These are phyloP conservation scores for Lactarius vividus DNA, from an alignment of 768 basidiomycete genomes.

Conservation along the genomic window DNA sequence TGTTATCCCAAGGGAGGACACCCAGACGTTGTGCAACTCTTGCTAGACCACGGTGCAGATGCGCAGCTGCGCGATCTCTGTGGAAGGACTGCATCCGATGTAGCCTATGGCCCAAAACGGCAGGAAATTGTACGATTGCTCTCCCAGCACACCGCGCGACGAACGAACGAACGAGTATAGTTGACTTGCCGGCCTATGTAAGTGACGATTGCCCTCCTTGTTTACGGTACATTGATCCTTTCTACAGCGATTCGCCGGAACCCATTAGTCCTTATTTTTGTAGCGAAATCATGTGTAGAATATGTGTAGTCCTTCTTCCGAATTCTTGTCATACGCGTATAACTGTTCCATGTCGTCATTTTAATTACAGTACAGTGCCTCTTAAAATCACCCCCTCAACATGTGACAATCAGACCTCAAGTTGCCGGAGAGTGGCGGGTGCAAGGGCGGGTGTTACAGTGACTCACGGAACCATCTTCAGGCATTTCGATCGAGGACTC, in stretches of 20 bases:
- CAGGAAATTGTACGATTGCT: background rate
- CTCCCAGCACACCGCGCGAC: background rate
- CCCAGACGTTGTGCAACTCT: background rate
- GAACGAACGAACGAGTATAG: no score
- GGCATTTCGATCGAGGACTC: no score
- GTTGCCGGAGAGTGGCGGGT: no score
- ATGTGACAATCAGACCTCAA: no score
- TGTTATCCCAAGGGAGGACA: accelerated
- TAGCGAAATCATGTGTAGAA: background rate
- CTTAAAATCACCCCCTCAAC: no score
- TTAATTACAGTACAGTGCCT: no score
- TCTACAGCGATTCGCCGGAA: background rate
- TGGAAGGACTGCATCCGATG: background rate
- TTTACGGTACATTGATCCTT: background rate
- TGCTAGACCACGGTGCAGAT: background rate
- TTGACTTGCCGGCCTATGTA: background rate
- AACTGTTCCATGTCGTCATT: no score
- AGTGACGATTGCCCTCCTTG: background rate
- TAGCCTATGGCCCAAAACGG: background rate
- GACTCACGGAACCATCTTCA: no score
- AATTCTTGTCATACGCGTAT: background rate
- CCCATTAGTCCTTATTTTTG: background rate
- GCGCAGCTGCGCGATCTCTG: background rate
- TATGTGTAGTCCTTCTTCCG: background rate
- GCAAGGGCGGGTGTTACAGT: no score